These are phyloP conservation scores for Globisporangium megalacanthum DNA, from an alignment of 352 stramenopile species.

Conservation along the genomic window DNA sequence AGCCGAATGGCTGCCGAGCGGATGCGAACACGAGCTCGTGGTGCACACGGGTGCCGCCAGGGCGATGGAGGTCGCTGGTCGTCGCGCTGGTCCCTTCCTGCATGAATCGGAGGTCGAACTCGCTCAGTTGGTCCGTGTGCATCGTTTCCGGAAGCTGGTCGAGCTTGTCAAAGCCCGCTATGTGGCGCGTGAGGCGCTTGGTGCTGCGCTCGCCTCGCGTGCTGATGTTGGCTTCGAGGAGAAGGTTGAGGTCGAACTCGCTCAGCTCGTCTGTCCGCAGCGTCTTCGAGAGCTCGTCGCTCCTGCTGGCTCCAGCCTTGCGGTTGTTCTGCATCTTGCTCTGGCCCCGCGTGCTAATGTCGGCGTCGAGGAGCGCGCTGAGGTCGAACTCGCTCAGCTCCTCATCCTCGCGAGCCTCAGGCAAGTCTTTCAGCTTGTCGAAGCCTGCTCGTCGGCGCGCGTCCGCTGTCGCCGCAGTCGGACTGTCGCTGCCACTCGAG, in stretches of 20 bases:
- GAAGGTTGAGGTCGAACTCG: not conserved
- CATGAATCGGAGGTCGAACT: slow-evolving; percentile 9
- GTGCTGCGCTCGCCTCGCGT: too few species aligned
- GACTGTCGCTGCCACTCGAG: too few species aligned
- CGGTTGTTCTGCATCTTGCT: not conserved
- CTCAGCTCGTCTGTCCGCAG: not conserved
- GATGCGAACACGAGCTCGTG: too few species aligned
- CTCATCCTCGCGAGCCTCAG: too few species aligned
- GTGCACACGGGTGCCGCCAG: too few species aligned
- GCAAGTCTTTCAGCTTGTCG: too few species aligned
- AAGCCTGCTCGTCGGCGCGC: too few species aligned
- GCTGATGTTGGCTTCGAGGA: not conserved
- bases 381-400: slow-evolving; percentile 12
- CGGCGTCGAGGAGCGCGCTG: slow-evolving; percentile 8
- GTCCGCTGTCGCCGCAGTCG: too few species aligned
- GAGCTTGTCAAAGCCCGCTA: slow-evolving; percentile 1
- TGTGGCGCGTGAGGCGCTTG: too few species aligned
- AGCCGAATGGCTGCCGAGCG: too few species aligned
- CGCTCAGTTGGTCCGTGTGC: not conserved
- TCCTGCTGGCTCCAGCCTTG: not conserved
- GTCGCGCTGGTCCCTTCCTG: not conserved
- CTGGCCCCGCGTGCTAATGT: too few species aligned
- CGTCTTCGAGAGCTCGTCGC: not conserved
- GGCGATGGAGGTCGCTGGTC: not conserved
- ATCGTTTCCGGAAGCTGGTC: not conserved